Evolutionary conservation across 106 monocot species (phyloP).

Genomic region (Apostasia ramifera): DNA sequence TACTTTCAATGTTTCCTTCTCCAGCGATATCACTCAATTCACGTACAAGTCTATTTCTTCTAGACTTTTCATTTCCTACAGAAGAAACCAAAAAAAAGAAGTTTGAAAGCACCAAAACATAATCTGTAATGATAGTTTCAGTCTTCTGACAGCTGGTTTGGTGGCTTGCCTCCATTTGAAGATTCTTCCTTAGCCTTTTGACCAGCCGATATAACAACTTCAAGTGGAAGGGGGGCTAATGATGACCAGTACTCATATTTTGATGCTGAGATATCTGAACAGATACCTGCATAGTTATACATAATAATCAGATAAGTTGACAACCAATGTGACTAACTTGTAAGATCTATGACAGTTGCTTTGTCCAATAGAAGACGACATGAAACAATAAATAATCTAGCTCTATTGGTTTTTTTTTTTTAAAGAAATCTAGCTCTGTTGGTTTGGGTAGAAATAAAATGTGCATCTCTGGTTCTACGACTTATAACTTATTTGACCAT

Average conservation of each 20-base stretch:
- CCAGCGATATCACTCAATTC: constrained; percentile 76
- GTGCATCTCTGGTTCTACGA: no score
- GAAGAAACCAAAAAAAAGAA: constrained; percentile 8
- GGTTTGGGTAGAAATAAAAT: no score
- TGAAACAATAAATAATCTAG: neutral
- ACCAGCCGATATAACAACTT: constrained; percentile 86
- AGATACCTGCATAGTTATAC: constrained; percentile 46
- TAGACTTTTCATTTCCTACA: constrained; percentile 33
- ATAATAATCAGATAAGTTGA: constrained; percentile 1
- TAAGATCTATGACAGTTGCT: neutral
- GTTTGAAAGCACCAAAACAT: constrained; percentile 1
- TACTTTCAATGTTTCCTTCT: constrained; percentile 95
- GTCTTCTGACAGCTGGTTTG: neutral
- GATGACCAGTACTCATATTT: constrained; percentile 97
- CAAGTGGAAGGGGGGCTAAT: constrained; percentile 86
- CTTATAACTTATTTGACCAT: no score
- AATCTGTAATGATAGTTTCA: neutral
- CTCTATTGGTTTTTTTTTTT: no score
- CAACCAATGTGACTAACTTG: neutral
- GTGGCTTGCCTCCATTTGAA: constrained; percentile 33
- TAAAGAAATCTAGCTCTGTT: no score
- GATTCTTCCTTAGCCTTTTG: constrained; percentile 85
- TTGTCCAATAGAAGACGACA: neutral
- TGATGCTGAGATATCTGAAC: constrained; percentile 68
- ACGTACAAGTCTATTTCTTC: constrained; percentile 48